Percentiles rank a stretch among this genome's conserved stretches.
phyloP scores from a whole-genome alignment of 768 basidiomycete species.

The Hortiboletus flavorubellus region DNA sequence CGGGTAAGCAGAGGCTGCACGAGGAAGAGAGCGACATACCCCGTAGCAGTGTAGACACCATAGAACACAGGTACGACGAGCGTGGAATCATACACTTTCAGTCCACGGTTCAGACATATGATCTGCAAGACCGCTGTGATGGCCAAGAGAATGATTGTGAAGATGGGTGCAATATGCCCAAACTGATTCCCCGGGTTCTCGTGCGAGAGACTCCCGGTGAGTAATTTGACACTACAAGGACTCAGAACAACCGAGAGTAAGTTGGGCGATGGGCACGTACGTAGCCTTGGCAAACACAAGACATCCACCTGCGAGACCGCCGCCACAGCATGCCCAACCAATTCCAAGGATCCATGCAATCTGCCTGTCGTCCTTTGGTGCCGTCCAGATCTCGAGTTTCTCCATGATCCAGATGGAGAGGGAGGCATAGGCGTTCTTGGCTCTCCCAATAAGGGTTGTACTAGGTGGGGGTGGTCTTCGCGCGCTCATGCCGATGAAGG shows the following conservation, averaged over 20 bases:
- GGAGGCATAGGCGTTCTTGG: slow-evolving; percentile 41
- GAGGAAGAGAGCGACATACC: slow-evolving; percentile 42
- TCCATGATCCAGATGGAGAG: slow-evolving; percentile 54
- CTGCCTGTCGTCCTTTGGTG: slow-evolving; percentile 76
- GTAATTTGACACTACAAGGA: slow-evolving; percentile 64
- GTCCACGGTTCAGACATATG: slow-evolving; percentile 83
- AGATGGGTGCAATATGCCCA: slow-evolving; percentile 74
- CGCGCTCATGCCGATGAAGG: slow-evolving; percentile 42
- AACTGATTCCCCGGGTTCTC: slow-evolving; percentile 86
- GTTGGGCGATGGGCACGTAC: slow-evolving; percentile 16
- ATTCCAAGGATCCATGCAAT: slow-evolving; percentile 91
- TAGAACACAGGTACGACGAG: slow-evolving; percentile 95
- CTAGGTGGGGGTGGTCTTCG: slow-evolving; percentile 21
- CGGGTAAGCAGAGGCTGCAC: slow-evolving; percentile 6
- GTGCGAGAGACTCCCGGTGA: slow-evolving; percentile 73
- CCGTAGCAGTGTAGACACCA: slow-evolving; percentile 83
- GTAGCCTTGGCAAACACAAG: slow-evolving; percentile 73
- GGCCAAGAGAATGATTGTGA: slow-evolving; percentile 60
- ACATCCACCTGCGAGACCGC: slow-evolving; percentile 84
- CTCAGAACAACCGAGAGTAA: slow-evolving; percentile 4
- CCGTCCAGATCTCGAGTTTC: slow-evolving; percentile 71
- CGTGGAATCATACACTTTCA: slow-evolving; percentile 88
- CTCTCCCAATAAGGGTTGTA: slow-evolving; percentile 30
- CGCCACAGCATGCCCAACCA: slow-evolving; percentile 91
- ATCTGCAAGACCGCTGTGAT: slow-evolving; percentile 87